Percentiles rank a stretch among this genome's conserved stretches.
Conservation (phyloP, 805 yeast genomes). For the Kodamaea neixiangensis region DNA sequence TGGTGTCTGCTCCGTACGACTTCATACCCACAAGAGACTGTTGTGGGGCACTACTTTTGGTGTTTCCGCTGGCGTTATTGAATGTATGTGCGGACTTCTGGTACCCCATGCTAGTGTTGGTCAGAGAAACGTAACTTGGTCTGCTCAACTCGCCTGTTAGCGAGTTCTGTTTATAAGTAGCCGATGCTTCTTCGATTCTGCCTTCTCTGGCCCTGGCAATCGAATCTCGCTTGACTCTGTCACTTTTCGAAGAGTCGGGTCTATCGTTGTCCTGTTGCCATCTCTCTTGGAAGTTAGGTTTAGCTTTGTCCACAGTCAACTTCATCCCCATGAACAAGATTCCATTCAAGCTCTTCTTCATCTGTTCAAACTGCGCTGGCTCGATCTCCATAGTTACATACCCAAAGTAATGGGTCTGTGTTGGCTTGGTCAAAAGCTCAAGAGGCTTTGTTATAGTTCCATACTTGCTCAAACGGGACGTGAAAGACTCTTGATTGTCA, state of each 20-base stretch:
- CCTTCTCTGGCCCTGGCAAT: constrained; percentile 34
- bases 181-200: constrained; percentile 47
- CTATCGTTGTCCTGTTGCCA: constrained; percentile 50
- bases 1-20: constrained; percentile 42
- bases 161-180: constrained; percentile 23
- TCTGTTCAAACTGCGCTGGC: constrained; percentile 45
- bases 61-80: constrained; percentile 33
- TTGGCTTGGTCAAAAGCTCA: constrained; percentile 57
- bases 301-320: constrained; percentile 63
- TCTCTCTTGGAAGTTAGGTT: constrained; percentile 47
- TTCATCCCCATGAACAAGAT: constrained; percentile 74
- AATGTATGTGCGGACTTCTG: constrained; percentile 36
- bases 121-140: constrained; percentile 8
- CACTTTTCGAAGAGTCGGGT: constrained; percentile 34
- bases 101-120: constrained; percentile 26
- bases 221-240: constrained; percentile 29
- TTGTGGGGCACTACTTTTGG: constrained; percentile 35
- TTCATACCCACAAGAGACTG: constrained; percentile 29
- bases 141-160: constrained; percentile 19
- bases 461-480: constrained; percentile 57
- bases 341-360: constrained; percentile 65
- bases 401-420: constrained; percentile 59
- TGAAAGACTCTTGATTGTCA: constrained; percentile 47
- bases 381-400: constrained; percentile 61
- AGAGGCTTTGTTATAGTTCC: constrained; percentile 55